These are phyloP conservation scores for Cryoendolithus antarcticus DNA, from an alignment of 2,329 filamentous ascomycete genomes.

Conservation along the genomic window DNA sequence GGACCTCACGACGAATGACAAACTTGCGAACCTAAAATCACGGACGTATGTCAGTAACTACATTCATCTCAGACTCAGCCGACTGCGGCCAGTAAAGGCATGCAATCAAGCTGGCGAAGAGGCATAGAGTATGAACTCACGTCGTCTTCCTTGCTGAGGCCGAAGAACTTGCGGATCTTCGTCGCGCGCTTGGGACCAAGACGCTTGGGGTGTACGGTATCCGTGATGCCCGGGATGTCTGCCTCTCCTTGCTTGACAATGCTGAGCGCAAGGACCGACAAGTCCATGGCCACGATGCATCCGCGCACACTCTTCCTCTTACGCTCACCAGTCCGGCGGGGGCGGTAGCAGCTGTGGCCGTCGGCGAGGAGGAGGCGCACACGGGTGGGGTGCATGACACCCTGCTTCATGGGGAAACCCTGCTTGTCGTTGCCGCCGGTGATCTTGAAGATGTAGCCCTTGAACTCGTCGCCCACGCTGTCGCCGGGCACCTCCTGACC, in stretches of 20 bases:
- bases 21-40: conserved; percentile 83
- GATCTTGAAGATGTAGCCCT: conserved; percentile 99
- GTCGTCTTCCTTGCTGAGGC: conserved; percentile 99
- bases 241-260: conserved; percentile 96
- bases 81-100: conserved; percentile 10
- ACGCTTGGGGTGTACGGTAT: conserved; percentile 96
- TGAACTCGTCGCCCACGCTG: conserved; percentile 97
- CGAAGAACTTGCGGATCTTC: conserved; percentile 99
- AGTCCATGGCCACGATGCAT: conserved; percentile 94
- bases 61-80: conserved; percentile 21
- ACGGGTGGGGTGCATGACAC: conserved; percentile 97
- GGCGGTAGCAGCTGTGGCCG: conserved; percentile 98
- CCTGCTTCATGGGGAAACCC: conserved; percentile 99
- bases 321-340: conserved; percentile 94
- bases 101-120: conserved; percentile 46
- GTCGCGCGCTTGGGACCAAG: conserved; percentile 98
- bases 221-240: conserved; percentile 92
- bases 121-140: conserved; percentile 52
- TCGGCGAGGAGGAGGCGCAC: conserved; percentile 91
- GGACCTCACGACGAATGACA: conserved; percentile 96
- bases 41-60: conserved; percentile 15
- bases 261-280: conserved; percentile 85
- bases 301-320: conserved; percentile 99
- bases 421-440: conserved; percentile 99
- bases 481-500: conserved; percentile 86